These are phyloP conservation scores for Collariella sp. DNA, from an alignment of 495 filamentous ascomycete genomes.

Conservation along the genomic window DNA sequence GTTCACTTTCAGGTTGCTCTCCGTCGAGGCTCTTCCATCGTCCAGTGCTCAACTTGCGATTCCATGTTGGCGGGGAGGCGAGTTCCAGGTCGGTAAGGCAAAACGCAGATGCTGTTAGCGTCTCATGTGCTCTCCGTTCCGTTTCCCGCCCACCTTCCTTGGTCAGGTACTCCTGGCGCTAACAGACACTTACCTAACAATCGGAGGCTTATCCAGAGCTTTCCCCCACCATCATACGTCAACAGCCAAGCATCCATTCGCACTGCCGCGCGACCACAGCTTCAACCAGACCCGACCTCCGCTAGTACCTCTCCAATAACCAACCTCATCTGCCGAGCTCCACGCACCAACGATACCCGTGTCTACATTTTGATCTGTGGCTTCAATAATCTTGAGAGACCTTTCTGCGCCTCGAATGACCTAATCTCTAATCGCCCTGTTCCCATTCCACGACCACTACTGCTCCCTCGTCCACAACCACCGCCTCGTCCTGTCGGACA, in stretches of 20 bases:
- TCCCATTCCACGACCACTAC: no score
- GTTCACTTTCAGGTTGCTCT: not conserved
- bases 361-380: no score
- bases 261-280: not conserved
- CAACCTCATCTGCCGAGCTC: no score
- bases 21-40: not conserved
- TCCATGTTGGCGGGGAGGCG: no score
- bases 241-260: not conserved
- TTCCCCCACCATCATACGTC: conserved; percentile 19
- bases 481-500: not conserved
- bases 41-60: no score
- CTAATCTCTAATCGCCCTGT: no score
- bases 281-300: not conserved
- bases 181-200: not conserved
- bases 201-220: not conserved
- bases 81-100: no score
- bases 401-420: no score
- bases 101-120: not conserved
- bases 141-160: no score
- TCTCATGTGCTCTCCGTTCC: not conserved
- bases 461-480: no score
- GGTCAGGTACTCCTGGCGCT: not conserved
- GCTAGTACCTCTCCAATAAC: not conserved
- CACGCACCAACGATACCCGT: no score
- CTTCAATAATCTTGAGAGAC: no score